Evolutionary conservation across 108 stramenopile species (phyloP).

Genomic region (Asterionellopsis glacialis): DNA sequence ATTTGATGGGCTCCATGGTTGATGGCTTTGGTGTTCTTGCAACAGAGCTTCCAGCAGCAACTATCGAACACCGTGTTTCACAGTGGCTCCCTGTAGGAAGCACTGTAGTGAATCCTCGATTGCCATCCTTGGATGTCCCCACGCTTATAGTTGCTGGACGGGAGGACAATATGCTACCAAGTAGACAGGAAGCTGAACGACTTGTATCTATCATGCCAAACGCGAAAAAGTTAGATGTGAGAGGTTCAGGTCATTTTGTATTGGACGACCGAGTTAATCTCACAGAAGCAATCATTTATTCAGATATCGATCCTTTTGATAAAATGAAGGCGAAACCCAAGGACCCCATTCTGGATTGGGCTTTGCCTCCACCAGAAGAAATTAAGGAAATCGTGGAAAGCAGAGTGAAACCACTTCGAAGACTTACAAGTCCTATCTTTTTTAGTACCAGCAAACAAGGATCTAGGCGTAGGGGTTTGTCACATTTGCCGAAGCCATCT

Average conservation of each 20-base stretch:
- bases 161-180: slow-evolving; percentile 73
- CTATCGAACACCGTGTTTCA: slow-evolving; percentile 60
- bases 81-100: slow-evolving; percentile 74
- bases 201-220: slow-evolving; percentile 53
- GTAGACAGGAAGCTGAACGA: slow-evolving; percentile 56
- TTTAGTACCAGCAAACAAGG: slow-evolving; percentile 74
- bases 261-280: slow-evolving; percentile 76
- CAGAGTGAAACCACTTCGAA: slow-evolving; percentile 54
- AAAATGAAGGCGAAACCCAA: slow-evolving; percentile 32
- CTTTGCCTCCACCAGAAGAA: slow-evolving; percentile 47
- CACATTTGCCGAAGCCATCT: slow-evolving; percentile 38
- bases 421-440: slow-evolving; percentile 62
- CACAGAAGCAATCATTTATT: slow-evolving; percentile 79
- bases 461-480: slow-evolving; percentile 54
- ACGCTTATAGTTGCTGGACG: slow-evolving; percentile 69
- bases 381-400: slow-evolving; percentile 40
- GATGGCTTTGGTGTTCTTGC: slow-evolving; percentile 56
- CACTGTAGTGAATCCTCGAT: slow-evolving; percentile 47
- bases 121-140: slow-evolving; percentile 51
- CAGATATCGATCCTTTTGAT: slow-evolving; percentile 59
- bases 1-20: slow-evolving; percentile 19
- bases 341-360: slow-evolving; percentile 79
- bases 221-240: slow-evolving; percentile 52
- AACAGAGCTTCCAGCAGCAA: slow-evolving; percentile 50
- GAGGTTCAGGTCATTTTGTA: slow-evolving; percentile 70